Evolutionary conservation across 2,329 filamentous ascomycete species (phyloP).

Genomic region (Basipetospora chlamydospora): DNA sequence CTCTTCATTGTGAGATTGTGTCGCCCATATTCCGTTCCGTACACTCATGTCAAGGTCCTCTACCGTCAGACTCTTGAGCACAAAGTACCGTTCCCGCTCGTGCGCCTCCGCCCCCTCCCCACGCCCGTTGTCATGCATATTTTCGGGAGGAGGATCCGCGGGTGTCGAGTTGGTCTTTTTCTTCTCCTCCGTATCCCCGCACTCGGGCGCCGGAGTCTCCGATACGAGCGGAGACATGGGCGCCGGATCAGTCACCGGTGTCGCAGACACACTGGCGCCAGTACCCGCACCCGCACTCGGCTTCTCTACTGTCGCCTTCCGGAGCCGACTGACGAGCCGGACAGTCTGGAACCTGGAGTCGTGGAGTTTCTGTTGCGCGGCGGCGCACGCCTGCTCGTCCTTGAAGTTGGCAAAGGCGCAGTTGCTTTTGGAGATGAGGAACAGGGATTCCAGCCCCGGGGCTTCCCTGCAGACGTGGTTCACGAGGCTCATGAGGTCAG

Average conservation of each 20-base stretch:
- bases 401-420: slow-evolving; percentile 95
- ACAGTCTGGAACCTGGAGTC: slow-evolving; percentile 82
- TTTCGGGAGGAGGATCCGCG: no score
- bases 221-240: no score
- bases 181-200: neutral
- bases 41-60: slow-evolving; percentile 84
- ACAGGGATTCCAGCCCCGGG: slow-evolving; percentile 69
- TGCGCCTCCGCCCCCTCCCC: neutral
- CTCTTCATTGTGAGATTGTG: slow-evolving; percentile 86
- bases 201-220: slow-evolving; percentile 3
- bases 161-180: neutral
- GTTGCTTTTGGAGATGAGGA: slow-evolving; percentile 92
- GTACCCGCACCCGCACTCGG: slow-evolving; percentile 39
- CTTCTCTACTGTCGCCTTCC: slow-evolving; percentile 37
- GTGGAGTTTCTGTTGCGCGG: slow-evolving; percentile 72
- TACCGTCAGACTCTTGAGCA: slow-evolving; percentile 82
- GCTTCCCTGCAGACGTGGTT: slow-evolving; percentile 77
- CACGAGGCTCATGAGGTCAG: slow-evolving; percentile 71
- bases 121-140: no score
- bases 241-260: neutral
- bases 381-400: slow-evolving; percentile 58
- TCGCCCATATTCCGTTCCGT: slow-evolving; percentile 82
- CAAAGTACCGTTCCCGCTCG: slow-evolving; percentile 54
- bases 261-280: slow-evolving; percentile 11
- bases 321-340: slow-evolving; percentile 69